Conservation (phyloP, 208 protist genomes). For the Naegleria lovaniensis region DNA sequence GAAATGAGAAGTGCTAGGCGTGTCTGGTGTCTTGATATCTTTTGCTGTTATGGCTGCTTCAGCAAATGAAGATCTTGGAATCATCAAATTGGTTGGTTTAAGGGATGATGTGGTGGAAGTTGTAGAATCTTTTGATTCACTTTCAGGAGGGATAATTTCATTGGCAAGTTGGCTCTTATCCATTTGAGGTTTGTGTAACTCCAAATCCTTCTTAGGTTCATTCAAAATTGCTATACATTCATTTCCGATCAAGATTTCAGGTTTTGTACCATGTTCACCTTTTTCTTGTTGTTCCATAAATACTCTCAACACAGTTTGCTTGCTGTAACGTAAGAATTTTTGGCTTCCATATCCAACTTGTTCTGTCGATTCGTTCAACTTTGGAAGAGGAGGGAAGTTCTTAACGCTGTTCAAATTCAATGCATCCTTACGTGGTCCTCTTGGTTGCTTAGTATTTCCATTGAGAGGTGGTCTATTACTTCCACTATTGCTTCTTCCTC, state of each 20-base stretch:
- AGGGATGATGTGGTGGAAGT: neutral
- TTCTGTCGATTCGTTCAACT: neutral
- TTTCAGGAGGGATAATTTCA: neutral
- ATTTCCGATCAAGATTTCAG: neutral
- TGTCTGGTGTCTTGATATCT: conserved; percentile 6
- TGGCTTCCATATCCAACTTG: neutral
- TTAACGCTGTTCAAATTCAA: neutral
- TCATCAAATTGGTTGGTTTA: neutral
- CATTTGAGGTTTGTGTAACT: neutral
- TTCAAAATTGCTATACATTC: neutral
- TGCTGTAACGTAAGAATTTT: neutral
- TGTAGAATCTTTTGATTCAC: neutral
- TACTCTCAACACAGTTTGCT: neutral
- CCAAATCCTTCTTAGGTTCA: neutral
- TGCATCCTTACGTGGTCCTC: neutral
- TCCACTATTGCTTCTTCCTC: neutral
- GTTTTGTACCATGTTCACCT: neutral
- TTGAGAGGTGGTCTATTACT: neutral
- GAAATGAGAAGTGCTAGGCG: neutral
- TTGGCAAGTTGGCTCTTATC: neutral
- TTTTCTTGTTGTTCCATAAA: neutral
- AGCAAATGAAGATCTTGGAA: neutral
- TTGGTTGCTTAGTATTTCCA: neutral
- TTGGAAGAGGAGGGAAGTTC: conserved; percentile 21
- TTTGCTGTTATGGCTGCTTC: conserved; percentile 17